A percentile compares a stretch with the other conserved stretches of the same genome.
Evolutionary conservation across 2,329 filamentous ascomycete genomes (phyloP).

Genomic region (Penicillium italicum): DNA sequence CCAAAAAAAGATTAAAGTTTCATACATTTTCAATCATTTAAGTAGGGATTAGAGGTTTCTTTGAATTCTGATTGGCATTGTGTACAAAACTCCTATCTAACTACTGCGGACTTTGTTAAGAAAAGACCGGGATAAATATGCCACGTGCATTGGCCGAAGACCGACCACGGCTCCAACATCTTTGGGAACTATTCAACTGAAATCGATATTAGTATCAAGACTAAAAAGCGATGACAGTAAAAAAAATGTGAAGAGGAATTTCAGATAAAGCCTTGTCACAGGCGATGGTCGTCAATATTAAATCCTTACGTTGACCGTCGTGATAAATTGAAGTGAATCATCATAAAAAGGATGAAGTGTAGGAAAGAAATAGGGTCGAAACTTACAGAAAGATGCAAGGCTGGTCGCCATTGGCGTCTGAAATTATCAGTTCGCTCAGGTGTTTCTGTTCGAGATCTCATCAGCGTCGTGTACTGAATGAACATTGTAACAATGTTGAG

Average conservation of each 20-base stretch:
- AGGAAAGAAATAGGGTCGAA: conserved; percentile 1
- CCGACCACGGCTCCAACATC: neutral
- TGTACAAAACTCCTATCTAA: conserved; percentile 11
- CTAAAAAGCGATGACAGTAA: conserved; percentile 14
- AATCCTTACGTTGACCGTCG: conserved; percentile 81
- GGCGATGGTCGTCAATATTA: conserved; percentile 73
- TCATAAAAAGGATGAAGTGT: conserved; percentile 52
- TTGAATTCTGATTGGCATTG: conserved; percentile 1
- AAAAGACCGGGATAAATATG: conserved; percentile 1
- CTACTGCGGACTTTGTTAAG: conserved; percentile 20
- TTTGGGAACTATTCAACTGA: conserved; percentile 2
- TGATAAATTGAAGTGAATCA: conserved; percentile 68
- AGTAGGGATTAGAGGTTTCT: neutral
- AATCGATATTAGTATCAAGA: conserved; percentile 19
- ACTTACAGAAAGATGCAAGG: conserved; percentile 3
- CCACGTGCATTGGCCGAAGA: conserved; percentile 6
- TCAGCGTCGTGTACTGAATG: conserved; percentile 28
- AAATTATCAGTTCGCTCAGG: conserved; percentile 7
- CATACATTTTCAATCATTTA: neutral
- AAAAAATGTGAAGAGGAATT: conserved; percentile 6
- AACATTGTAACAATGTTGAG: conserved; percentile 14
- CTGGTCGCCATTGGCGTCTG: conserved; percentile 2
- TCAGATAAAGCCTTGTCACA: conserved; percentile 64
- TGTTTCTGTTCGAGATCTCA: conserved; percentile 21
- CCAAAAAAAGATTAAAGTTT: neutral